Evolutionary conservation across 1,284 basidiomycete species (phyloP), one percentile per base, ranked within the genome.

Genomic region (Crepidotus sp.): DNA sequence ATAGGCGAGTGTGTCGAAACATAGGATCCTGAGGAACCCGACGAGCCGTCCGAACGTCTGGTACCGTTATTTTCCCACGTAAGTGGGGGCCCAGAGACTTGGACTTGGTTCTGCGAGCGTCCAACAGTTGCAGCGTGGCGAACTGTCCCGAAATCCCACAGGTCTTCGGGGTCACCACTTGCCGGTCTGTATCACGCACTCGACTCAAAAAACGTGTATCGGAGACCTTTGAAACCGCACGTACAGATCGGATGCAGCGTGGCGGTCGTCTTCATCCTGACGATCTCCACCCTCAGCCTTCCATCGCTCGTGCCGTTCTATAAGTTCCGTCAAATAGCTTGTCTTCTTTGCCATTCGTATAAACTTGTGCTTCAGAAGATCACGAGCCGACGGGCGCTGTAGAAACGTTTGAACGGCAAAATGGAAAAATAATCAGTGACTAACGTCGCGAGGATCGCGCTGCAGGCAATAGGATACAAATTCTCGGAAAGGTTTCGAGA

Each of bases 71-170:
- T 83, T 59, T 84, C 82, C 83, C 83, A 84, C 19, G 82, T 84
- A 33, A 83, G 61, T 7, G 80, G 77, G 8, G 80, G 79, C 0
- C 80, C 81, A 24, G 79, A 74, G 22, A 73, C 67, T 46, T 72
- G 72, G 44, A 76, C 65, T 34, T 74, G 71, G 54, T 72, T 76
- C 19, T 70, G 67, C 21, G 71, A 61, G 35, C 80, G 74, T 17
- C 84, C 84, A 32, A 87, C 71, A 8, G 83, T 87, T 8, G 63
- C 64, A 18, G 71, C 74, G 55, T 88, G 80, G 46, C 84, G 80
- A 38, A 93, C 80, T 11, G 89, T 93, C 17, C 90, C 86, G 69
- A 96, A 97, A 62, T 96, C 93, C 93, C 93, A 97, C 19, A 95
- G 67, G 53, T 93, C 91, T 49, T 94, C 90, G 6, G 74, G 71